Percentiles rank a stretch among this genome's conserved stretches.
Conservation (phyloP, 495 filamentous ascomycete genomes). For the Trichoderma erinaceum region DNA sequence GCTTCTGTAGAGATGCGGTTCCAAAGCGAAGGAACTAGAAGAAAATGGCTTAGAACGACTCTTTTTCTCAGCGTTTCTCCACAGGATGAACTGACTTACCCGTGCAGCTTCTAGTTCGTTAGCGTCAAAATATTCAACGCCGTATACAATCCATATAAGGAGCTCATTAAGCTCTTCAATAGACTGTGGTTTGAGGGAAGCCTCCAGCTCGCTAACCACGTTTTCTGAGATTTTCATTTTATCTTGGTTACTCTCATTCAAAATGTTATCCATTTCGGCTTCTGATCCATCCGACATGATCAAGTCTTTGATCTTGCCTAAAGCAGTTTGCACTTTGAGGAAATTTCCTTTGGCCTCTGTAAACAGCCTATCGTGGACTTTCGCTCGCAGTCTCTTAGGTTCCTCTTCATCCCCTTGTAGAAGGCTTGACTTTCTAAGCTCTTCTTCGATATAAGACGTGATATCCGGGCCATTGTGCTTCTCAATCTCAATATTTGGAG, state of each 20-base stretch:
- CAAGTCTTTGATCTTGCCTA: constrained; percentile 20
- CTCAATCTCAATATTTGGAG: neutral
- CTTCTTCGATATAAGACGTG: neutral
- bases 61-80: constrained; percentile 7
- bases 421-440: neutral
- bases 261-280: constrained; percentile 21
- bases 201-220: constrained; percentile 21
- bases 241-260: constrained; percentile 22
- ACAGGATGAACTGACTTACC: constrained; percentile 15
- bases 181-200: constrained; percentile 21
- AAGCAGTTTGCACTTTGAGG: constrained; percentile 16
- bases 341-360: constrained; percentile 5
- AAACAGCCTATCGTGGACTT: neutral
- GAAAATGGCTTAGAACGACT: neutral
- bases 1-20: constrained; percentile 20
- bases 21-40: constrained; percentile 12
- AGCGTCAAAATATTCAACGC: constrained; percentile 15
- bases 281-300: constrained; percentile 24
- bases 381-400: neutral
- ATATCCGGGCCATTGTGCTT: neutral
- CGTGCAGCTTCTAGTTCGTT: constrained; percentile 22
- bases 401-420: neutral
- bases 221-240: constrained; percentile 18
- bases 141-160: constrained; percentile 25
- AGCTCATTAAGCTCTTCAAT: constrained; percentile 28